Base-by-base conservation (phyloP, 2,329 filamentous ascomycete genomes). In the Colletotrichum sp. region DNA sequence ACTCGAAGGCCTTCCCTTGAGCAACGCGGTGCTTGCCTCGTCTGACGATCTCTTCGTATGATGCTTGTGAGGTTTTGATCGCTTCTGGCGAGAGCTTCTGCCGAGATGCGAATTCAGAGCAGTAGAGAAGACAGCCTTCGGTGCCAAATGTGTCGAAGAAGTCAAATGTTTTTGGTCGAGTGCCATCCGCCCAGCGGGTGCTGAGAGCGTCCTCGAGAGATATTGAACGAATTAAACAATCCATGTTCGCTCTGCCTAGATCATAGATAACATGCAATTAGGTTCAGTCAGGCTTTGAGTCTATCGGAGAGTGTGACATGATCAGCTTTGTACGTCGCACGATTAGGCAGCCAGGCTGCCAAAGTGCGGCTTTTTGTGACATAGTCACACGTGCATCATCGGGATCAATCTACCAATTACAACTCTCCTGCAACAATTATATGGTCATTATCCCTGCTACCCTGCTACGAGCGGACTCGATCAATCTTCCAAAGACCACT, bases 371-470 rank as follows among this genome's bases (percentile, higher is more conserved):
- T 4, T 52, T 52, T 21, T 7, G 18, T 52, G 44, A 3, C n/a
- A 52, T 4, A 13, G 0, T 21, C n/a, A 52, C 44, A 13, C 3
- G 12, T 52, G 44, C 44, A 52, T 52, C 39, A 49, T 49, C 16
- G 36, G 36, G 16, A 10, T n/a, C 5, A 44, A 44, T 18, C 36
- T 44, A 18, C 36, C 36, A 44, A 44, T 44, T 44, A 18, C 16
- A 44, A 44, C 36, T 44, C 36, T 0, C 16, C 36, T 44, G 36
- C 8, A 18, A 18, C 36, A 18, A 0, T 16, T n/a, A 44, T 0
- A 0, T 0, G 5, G 0, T 44, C 36, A 6, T 44, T 0, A 6
- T n/a, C 36, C 36, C 36, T 44, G 36, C 16, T 0, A 4, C 18
- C 0, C 18, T 49, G 18, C 18, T n/a, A n/a, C 18, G 9, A 10